A percentile compares a stretch with the other conserved stretches of the same genome.
phyloP scores from a whole-genome alignment of 352 stramenopile genomes.

The Blastocystis sp. region DNA sequence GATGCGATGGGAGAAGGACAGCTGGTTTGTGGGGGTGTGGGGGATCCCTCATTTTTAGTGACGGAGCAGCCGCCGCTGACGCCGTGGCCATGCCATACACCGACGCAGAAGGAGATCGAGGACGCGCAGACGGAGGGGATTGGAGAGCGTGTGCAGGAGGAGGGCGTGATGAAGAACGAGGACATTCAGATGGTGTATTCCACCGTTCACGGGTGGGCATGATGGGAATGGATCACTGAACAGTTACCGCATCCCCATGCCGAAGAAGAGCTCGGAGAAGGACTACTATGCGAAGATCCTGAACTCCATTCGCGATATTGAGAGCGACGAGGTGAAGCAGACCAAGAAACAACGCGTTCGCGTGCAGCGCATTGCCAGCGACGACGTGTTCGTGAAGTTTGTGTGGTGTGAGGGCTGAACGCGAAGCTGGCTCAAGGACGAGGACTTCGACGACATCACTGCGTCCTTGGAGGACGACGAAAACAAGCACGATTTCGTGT shows the following conservation, averaged over 20 bases:
- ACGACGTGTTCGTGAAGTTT: slow-evolving; percentile 50
- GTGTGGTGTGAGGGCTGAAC: not conserved
- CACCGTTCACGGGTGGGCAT: slow-evolving; percentile 31
- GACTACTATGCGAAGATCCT: slow-evolving; percentile 51
- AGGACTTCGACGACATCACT: slow-evolving; percentile 38
- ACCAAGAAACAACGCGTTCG: not conserved
- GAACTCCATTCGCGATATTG: slow-evolving; percentile 14
- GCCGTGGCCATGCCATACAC: slow-evolving; percentile 35
- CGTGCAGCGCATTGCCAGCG: slow-evolving; percentile 21
- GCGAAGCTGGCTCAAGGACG: slow-evolving; percentile 32
- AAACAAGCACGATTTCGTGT: slow-evolving; percentile 10
- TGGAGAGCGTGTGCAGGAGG: too few relatives aligned
- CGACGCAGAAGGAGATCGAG: slow-evolving; percentile 24
- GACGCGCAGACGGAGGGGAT: slow-evolving; percentile 10
- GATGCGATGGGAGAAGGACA: slow-evolving; percentile 1
- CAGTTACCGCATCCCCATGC: slow-evolving; percentile 61
- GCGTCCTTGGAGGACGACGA: not conserved
- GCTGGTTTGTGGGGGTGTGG: not conserved
- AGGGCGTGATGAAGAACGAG: not conserved
- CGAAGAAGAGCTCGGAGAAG: slow-evolving; percentile 28
- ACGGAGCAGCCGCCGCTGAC: not conserved
- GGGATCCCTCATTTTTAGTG: not conserved
- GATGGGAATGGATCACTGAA: not conserved
- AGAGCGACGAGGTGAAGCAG: slow-evolving; percentile 30
- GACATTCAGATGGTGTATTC: slow-evolving; percentile 63